Evolutionary conservation across 148 eudicot genomes (phyloP), one percentile per base, ranked within the genome.

Genomic region (Rheum nobile): DNA sequence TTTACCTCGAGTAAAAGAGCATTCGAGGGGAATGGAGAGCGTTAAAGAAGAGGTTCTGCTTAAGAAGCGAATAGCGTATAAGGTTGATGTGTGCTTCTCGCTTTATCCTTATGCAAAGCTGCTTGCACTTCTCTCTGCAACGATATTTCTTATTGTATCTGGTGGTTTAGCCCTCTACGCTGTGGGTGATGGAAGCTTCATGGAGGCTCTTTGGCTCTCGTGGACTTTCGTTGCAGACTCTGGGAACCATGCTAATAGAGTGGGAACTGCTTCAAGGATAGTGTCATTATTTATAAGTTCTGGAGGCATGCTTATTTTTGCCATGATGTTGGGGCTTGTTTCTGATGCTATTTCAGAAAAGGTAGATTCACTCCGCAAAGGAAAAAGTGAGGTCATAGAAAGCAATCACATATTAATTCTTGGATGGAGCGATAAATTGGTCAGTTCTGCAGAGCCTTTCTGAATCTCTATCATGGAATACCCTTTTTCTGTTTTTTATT

Each of bases 361-460:
- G 82, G 93, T 93, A 44, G 98, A 93, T 77, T 93, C 98, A 28
- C 76, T 93, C 76, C 85, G 98, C 41, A 93, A 93, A 82, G 98
- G 98, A 70, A 93, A 89, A 84, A 91, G 98, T 77, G 98, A 93
- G 84, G 97, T 93, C 69, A 93, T 93, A 65, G 98, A 93, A 78
- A 89, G 84, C 72, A 85, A 89, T 81, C 98, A 93, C 71, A 85
- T 91, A 48, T 83, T 93, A 47, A 84, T 93, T 81, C 97, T 93
- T 79, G 98, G 97, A 59, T 93, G 97, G 98, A 93, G 98, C 83
- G 95, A 93, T 79, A 93, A 91, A 81, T 80, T 93, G 92, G 98
- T 93, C 78, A 84, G 77, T 79, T 44, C 38, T 75, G 61, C 32
- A 24, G 34, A 69, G 24, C 29, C 39, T 76, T 41, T 61, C 39